Evolutionary conservation across 176 grass and related monocot genomes (phyloP).

Genomic region (Avena atlantica): DNA sequence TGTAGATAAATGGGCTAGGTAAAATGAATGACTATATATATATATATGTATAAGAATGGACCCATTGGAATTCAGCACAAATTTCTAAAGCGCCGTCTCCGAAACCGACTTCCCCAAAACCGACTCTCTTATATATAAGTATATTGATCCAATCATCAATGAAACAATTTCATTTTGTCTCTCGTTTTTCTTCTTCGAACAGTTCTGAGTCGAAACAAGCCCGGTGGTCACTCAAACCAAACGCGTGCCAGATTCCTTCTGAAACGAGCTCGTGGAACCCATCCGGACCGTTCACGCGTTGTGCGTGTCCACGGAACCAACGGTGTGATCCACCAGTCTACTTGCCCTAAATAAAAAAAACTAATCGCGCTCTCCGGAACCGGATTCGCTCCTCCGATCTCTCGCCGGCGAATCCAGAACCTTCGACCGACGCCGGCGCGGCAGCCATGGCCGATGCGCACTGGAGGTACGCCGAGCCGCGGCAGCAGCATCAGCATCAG

Average conservation of each 20-base stretch:
- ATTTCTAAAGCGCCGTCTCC: no score
- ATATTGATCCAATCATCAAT: no score
- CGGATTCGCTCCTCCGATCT: background rate
- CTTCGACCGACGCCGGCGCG: background rate
- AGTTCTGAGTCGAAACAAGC: no score
- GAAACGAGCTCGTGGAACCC: background rate
- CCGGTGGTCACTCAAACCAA: no score
- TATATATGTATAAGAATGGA: no score
- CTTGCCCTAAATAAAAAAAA: background rate
- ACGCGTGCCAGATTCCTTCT: background rate
- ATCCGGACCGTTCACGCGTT: background rate
- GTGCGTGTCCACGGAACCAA: background rate
- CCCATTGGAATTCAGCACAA: no score
- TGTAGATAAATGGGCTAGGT: no score
- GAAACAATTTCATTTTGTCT: no score
- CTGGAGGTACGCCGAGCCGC: slow-evolving; percentile 71
- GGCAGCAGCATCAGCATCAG: slow-evolving; percentile 36
- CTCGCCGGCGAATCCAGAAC: slow-evolving; percentile 10
- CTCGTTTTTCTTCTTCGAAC: no score
- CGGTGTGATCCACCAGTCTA: background rate
- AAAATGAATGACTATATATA: no score
- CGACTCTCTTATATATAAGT: no score
- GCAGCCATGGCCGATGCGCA: slow-evolving; percentile 65
- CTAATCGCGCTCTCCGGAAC: background rate
- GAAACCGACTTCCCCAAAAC: no score